Conservation (phyloP, 2,329 filamentous ascomycete genomes). For the Penicillium aurantiogriseum region DNA sequence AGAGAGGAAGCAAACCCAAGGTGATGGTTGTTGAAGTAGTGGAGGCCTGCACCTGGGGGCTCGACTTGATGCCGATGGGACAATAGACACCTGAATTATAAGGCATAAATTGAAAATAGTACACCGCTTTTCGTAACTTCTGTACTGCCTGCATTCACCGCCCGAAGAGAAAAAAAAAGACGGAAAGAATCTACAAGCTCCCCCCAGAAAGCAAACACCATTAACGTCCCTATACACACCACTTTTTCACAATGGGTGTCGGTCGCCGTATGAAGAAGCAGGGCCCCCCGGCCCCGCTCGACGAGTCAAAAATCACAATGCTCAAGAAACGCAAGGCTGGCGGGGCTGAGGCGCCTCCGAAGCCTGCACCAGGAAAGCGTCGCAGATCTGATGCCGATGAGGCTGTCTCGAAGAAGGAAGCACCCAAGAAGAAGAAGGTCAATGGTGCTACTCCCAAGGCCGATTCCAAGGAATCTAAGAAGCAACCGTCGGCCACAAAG, state of each 20-base stretch:
- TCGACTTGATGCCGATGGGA: constrained; percentile 9
- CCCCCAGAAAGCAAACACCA: constrained; percentile 10
- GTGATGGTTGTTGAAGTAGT: not conserved
- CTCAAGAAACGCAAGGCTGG: constrained; percentile 80
- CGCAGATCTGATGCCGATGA: constrained; percentile 51
- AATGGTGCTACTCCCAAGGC: constrained; percentile 27
- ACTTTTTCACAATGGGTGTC: constrained; percentile 67
- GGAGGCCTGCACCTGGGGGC: not conserved
- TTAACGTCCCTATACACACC: constrained; percentile 20
- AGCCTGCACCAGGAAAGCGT: constrained; percentile 60
- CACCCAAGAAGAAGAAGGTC: constrained; percentile 40
- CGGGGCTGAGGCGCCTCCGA: constrained; percentile 54
- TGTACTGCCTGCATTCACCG: constrained; percentile 30
- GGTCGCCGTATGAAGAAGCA: constrained; percentile 96
- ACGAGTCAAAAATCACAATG: constrained; percentile 62
- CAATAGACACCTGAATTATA: constrained; percentile 5
- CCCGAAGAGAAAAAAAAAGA: constrained; percentile 28
- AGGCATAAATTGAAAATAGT: constrained; percentile 5
- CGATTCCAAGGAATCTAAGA: constrained; percentile 32
- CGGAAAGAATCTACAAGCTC: constrained; percentile 30
- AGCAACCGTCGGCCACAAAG: constrained; percentile 25
- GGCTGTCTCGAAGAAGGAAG: constrained; percentile 39
- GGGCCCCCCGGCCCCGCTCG: constrained; percentile 77
- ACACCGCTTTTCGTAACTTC: constrained; percentile 22
- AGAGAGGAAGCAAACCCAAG: not conserved